A percentile compares a stretch with the other conserved stretches of the same genome.
These are phyloP conservation scores for Colletotrichum sublineola DNA, from an alignment of 2,329 filamentous ascomycete genomes.

Conservation along the genomic window DNA sequence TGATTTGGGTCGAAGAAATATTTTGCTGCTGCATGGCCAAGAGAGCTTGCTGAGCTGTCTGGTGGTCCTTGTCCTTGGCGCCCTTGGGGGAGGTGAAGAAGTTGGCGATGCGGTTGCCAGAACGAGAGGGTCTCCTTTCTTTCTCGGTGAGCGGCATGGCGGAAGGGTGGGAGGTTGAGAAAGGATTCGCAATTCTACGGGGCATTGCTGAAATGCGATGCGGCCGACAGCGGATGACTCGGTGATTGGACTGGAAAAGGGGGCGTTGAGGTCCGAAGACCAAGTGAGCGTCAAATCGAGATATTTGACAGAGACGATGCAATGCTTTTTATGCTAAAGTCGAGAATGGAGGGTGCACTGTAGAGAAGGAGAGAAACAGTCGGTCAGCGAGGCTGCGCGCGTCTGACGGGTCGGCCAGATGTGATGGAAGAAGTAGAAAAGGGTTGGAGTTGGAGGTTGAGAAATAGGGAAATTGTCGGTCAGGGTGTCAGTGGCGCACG, in stretches of 20 bases:
- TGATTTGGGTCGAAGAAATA: constrained; percentile 73
- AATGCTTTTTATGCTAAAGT: constrained; percentile 25
- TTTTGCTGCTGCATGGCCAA: constrained; percentile 75
- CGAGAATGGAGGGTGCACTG: constrained; percentile 12
- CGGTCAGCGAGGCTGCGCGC: constrained; percentile 31
- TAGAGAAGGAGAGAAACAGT: constrained; percentile 7
- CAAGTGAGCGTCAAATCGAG: constrained; percentile 5
- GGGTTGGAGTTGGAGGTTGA: constrained; percentile 23
- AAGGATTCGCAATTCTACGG: constrained; percentile 70
- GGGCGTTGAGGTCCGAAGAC: constrained; percentile 23
- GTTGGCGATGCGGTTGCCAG: constrained; percentile 80
- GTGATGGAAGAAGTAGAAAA: constrained; percentile 36
- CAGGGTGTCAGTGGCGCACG: constrained; percentile 40
- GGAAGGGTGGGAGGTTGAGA: constrained; percentile 63
- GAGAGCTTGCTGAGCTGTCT: constrained; percentile 75
- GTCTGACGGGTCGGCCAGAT: constrained; percentile 21
- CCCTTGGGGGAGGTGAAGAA: constrained; percentile 85
- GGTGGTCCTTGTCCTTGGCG: constrained; percentile 66
- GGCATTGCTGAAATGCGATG: constrained; percentile 62
- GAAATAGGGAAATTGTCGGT: constrained; percentile 39
- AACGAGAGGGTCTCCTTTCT: constrained; percentile 68
- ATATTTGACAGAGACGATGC: constrained; percentile 12
- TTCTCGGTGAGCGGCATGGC: constrained; percentile 63
- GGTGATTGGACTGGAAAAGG: constrained; percentile 17
- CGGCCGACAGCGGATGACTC: constrained; percentile 31